Percentiles rank a stretch among this genome's conserved stretches.
These are phyloP conservation scores for Volutella citrinella DNA, from an alignment of 2,329 filamentous ascomycete species.

Conservation along the genomic window DNA sequence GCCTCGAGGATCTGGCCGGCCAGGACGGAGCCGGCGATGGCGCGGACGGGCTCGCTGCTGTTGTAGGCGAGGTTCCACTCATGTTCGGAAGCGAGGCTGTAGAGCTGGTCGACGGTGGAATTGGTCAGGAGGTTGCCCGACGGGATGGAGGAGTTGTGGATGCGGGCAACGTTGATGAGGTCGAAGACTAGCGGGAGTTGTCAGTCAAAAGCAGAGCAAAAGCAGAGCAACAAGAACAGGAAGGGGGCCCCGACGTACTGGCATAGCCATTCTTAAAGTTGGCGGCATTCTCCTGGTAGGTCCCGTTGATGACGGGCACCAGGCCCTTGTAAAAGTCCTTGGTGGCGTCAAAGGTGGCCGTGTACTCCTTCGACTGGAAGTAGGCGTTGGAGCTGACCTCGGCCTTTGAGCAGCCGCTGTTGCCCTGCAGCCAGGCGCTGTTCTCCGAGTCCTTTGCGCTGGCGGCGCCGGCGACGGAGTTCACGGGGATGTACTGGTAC, in stretches of 20 bases:
- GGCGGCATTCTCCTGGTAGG: slow-evolving; percentile 43
- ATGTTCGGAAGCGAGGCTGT: slow-evolving; percentile 72
- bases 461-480: slow-evolving; percentile 53
- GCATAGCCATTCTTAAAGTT: slow-evolving; percentile 60
- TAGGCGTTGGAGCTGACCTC: slow-evolving; percentile 55
- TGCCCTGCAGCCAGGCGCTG: slow-evolving; percentile 57
- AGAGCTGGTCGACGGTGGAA: slow-evolving; percentile 59
- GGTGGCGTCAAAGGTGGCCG: slow-evolving; percentile 44
- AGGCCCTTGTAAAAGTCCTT: slow-evolving; percentile 57
- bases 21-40: slow-evolving; percentile 56
- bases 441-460: slow-evolving; percentile 54
- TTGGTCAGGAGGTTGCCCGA: slow-evolving; percentile 57
- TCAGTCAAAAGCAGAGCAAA: no score
- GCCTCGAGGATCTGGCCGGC: slow-evolving; percentile 52
- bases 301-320: slow-evolving; percentile 53
- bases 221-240: slow-evolving; percentile 43
- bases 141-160: slow-evolving; percentile 61
- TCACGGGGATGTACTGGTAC: slow-evolving; percentile 80
- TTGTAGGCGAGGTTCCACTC: slow-evolving; percentile 86
- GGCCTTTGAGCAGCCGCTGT: slow-evolving; percentile 53
- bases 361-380: slow-evolving; percentile 47
- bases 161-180: slow-evolving; percentile 55
- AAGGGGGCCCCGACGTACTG: no score
- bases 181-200: slow-evolving; percentile 50
- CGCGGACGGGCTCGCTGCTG: slow-evolving; percentile 61